A percentile compares a stretch with the other conserved stretches of the same genome.
These are phyloP conservation scores for Luzula sylvatica DNA, from an alignment of 176 grass and related monocot genomes.

Conservation along the genomic window DNA sequence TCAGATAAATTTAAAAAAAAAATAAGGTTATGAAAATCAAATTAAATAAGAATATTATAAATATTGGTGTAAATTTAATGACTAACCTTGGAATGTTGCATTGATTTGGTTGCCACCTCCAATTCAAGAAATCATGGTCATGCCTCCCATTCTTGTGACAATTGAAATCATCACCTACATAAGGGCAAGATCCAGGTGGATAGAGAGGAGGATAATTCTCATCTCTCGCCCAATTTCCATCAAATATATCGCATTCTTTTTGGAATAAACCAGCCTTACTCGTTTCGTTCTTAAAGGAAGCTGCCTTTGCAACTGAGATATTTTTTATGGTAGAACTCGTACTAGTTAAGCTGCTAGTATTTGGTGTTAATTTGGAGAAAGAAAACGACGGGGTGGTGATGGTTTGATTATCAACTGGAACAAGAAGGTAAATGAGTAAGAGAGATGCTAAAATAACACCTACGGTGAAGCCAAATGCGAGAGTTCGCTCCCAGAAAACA, in stretches of 20 bases:
- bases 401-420: background rate
- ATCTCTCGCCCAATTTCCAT: constrained; percentile 71
- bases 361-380: too few species aligned
- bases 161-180: constrained; percentile 71
- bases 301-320: too few species aligned
- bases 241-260: constrained; percentile 47
- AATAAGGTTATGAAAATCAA: background rate
- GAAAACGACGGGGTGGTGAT: background rate
- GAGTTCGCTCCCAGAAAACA: constrained; percentile 16
- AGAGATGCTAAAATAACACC: constrained; percentile 18
- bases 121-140: constrained; percentile 54
- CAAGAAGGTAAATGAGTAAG: constrained; percentile 17
- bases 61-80: background rate
- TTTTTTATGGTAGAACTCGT: too few species aligned
- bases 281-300: background rate
- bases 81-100: constrained; percentile 69
- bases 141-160: constrained; percentile 79
- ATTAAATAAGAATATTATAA: background rate
- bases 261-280: background rate
- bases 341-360: too few species aligned
- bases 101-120: constrained; percentile 73
- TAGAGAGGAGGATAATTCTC: constrained; percentile 35
- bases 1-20: background rate
- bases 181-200: constrained; percentile 44
- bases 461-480: constrained; percentile 21